Percentiles rank a stretch among this genome's conserved stretches.
phyloP scores from a whole-genome alignment of 1,139 yeast species.

The Yamadazyma sp. region DNA sequence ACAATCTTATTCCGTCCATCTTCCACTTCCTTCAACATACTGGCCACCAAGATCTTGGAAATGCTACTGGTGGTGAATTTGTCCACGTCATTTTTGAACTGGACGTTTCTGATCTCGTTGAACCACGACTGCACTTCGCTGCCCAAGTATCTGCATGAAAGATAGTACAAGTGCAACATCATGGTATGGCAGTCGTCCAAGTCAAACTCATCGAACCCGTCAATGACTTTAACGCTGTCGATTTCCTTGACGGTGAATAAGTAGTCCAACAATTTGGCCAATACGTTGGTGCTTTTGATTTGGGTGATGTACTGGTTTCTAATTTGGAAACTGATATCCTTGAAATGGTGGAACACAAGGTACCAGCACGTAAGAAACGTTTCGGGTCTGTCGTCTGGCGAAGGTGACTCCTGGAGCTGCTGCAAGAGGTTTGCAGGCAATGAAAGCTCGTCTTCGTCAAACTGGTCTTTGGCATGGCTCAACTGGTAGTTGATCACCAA shows the following conservation, averaged over 20 bases:
- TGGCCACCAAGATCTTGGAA: slow-evolving; percentile 62
- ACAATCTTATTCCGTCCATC: slow-evolving; percentile 34
- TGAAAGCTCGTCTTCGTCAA: slow-evolving; percentile 11
- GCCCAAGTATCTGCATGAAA: slow-evolving; percentile 59
- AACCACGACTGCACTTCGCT: slow-evolving; percentile 74
- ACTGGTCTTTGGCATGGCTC: slow-evolving; percentile 26
- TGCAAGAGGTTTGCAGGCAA: slow-evolving; percentile 33
- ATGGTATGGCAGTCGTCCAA: slow-evolving; percentile 27
- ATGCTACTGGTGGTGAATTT: slow-evolving; percentile 59
- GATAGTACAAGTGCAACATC: slow-evolving; percentile 56
- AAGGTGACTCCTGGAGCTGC: background rate
- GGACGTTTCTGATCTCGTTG: slow-evolving; percentile 57
- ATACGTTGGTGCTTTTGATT: slow-evolving; percentile 46
- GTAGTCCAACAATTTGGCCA: slow-evolving; percentile 49
- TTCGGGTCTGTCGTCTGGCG: slow-evolving; percentile 24
- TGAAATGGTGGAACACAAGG: slow-evolving; percentile 61
- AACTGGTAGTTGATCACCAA: slow-evolving; percentile 63
- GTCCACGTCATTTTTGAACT: slow-evolving; percentile 57
- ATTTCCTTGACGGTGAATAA: slow-evolving; percentile 51
- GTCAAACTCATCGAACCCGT: slow-evolving; percentile 18
- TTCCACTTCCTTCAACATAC: slow-evolving; percentile 59
- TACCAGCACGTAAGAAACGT: slow-evolving; percentile 66
- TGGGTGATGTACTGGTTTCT: slow-evolving; percentile 61
- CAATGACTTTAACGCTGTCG: slow-evolving; percentile 24
- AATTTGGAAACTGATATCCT: slow-evolving; percentile 63